Percentiles rank a stretch among this genome's conserved stretches.
Conservation (phyloP, 2,329 filamentous ascomycete genomes). For the Claviceps quebecensis region DNA sequence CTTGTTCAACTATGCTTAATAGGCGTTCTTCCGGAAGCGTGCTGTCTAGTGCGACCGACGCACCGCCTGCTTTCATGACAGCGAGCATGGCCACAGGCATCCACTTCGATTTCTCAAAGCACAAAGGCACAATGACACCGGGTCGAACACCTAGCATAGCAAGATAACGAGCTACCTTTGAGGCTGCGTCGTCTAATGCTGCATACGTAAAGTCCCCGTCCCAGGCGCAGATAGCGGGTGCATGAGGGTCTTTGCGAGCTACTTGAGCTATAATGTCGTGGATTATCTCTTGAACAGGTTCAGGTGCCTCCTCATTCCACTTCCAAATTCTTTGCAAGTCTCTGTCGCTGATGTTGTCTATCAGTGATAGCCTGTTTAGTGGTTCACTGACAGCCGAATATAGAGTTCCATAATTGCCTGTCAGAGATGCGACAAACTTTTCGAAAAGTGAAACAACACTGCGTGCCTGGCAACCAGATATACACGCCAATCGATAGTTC, state of each 20-base stretch:
- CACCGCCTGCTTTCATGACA: conserved; percentile 19
- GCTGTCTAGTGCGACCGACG: conserved; percentile 8
- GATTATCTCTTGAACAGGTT: not conserved
- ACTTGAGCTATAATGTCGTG: not conserved
- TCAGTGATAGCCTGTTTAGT: not conserved
- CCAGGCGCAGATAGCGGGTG: conserved; percentile 11
- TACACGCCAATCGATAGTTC: not conserved
- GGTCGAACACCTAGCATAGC: conserved; percentile 9
- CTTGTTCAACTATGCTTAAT: conserved; percentile 1
- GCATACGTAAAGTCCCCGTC: conserved; percentile 14
- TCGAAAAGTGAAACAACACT: conserved; percentile 2
- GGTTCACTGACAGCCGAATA: not conserved
- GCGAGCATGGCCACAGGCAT: conserved; percentile 17
- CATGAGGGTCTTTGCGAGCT: not conserved
- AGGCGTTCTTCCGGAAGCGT: conserved; percentile 6
- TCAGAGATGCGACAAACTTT: not conserved
- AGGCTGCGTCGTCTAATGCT: conserved; percentile 8
- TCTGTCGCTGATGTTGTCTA: not conserved
- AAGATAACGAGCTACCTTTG: conserved; percentile 5
- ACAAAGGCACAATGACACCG: conserved; percentile 16
- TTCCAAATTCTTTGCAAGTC: conserved; percentile 1
- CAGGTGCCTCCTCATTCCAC: not conserved
- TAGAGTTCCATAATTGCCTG: not conserved
- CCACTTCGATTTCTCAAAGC: conserved; percentile 23
- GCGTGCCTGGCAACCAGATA: not conserved